Base-by-base conservation (phyloP, 176 grass and related monocot genomes). In the Paspalum notatum region DNA sequence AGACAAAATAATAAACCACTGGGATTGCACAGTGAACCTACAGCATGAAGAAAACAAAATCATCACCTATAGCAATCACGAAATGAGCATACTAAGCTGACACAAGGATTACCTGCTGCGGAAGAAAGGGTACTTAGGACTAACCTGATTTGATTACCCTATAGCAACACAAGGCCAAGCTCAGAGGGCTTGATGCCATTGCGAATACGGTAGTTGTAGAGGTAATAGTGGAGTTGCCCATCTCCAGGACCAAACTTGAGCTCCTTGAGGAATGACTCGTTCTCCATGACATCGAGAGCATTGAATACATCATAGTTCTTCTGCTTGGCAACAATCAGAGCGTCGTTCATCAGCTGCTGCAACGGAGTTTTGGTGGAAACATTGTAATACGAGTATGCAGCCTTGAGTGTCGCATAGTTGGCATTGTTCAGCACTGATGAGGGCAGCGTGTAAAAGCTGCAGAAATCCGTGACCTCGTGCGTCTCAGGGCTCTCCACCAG, bases 191-290 rank as follows among this genome's bases (percentile, higher is more conserved):
- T 95, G 38, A 99, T 85, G 40, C 90, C 90, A 71, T 80, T 88
- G 61, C 79, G 67, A 68, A 96, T 68, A 13, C 97, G 90, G 39
- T 96, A 99, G 51, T 99, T 99, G 74, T 99, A 99, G 52, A 99
- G 90, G 60, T 99, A 99, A 85, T 99, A 99, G 77, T 96, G 97
- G 20, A 99, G 92, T 76, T 99, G 97, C 12, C 97, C 97, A 62
- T 99, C 97, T 39, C 97, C 97, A 66, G 93, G 93, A 14, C 97
- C 97, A 82, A 99, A 99, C 79, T 99, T 99, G 68, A 99, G 84
- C 39, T 99, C 93, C 81, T 90, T 99, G 43, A 99, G 87, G 78
- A 99, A 96, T 3, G 71, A 87, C 9, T 99, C 91, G 9, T 99
- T 99, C 40, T 99, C 86, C 97, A 99, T 99, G 27, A 91, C 93